A percentile compares a stretch with the other conserved stretches of the same genome.
These are phyloP conservation scores for Barnettozyma vustinii DNA, from an alignment of 805 yeast species.

Conservation along the genomic window DNA sequence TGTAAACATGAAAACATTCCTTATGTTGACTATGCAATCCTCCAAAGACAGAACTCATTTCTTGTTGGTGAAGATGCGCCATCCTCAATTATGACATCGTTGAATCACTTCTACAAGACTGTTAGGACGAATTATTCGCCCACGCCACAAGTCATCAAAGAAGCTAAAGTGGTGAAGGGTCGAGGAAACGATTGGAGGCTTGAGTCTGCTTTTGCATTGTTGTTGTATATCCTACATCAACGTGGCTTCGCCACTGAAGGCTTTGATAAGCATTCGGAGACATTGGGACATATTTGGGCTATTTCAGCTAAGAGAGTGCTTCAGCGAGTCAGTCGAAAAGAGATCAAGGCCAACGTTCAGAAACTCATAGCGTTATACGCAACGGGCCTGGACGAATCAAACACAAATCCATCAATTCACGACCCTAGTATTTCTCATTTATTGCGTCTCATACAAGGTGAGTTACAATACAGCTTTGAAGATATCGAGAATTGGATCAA, in stretches of 20 bases:
- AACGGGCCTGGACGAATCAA: background rate
- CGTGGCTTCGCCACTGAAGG: background rate
- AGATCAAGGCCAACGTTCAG: background rate
- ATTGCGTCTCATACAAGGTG: background rate
- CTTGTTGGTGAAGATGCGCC: background rate
- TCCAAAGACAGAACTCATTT: slow-evolving; percentile 3
- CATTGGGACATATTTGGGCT: background rate
- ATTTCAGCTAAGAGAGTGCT: background rate
- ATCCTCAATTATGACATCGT: background rate
- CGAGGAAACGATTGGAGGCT: slow-evolving; percentile 4
- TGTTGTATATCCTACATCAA: slow-evolving; percentile 4
- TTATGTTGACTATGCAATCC: slow-evolving; percentile 4
- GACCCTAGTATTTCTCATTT: background rate
- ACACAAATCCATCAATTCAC: background rate
- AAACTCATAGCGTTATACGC: slow-evolving; percentile 2
- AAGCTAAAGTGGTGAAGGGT: background rate
- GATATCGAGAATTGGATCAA: slow-evolving; percentile 14
- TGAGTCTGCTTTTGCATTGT: slow-evolving; percentile 12
- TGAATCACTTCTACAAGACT: background rate
- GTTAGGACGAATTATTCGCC: background rate
- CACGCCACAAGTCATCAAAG: background rate
- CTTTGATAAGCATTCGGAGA: background rate
- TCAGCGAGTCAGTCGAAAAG: background rate
- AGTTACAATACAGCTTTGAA: slow-evolving; percentile 2
- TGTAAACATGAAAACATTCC: slow-evolving; percentile 3